Conservation (phyloP, 345 rosid genomes). For the Eucalyptus shirleyi region DNA sequence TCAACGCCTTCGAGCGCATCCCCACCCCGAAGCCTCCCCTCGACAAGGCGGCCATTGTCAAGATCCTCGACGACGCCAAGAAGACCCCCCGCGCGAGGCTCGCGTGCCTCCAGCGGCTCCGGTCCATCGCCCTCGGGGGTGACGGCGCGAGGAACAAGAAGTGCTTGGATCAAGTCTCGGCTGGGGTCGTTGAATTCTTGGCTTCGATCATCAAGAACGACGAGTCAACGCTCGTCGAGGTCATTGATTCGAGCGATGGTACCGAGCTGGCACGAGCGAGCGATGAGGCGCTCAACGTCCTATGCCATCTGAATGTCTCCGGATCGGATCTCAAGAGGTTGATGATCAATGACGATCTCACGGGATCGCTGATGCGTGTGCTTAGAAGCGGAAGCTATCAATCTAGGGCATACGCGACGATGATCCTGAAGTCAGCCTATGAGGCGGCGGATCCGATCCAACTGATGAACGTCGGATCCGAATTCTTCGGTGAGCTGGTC, state of each 20-base stretch:
- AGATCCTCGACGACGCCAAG: conserved; percentile 22
- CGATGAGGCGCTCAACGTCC: conserved; percentile 32
- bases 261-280: background rate
- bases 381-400: conserved; percentile 11
- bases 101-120: conserved; percentile 17
- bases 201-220: conserved; percentile 6
- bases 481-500: conserved; percentile 24
- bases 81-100: conserved; percentile 7
- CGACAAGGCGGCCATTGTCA: conserved; percentile 10
- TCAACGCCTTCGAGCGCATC: conserved; percentile 43
- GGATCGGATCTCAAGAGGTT: conserved; percentile 10
- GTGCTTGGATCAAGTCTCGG: conserved; percentile 15
- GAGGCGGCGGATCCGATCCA: conserved; percentile 34
- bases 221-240: background rate
- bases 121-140: conserved; percentile 17
- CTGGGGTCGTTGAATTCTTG: conserved; percentile 22
- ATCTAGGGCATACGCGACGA: conserved; percentile 20
- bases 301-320: conserved; percentile 13
- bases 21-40: conserved; percentile 31
- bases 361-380: conserved; percentile 6
- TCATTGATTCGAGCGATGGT: background rate
- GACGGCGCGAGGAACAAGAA: conserved; percentile 16
- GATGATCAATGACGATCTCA: conserved; percentile 3
- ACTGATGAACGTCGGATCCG: background rate
- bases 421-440: conserved; percentile 7